Evolutionary conservation across 768 basidiomycete species (phyloP).

Genomic region (Leccinum obscurum): DNA sequence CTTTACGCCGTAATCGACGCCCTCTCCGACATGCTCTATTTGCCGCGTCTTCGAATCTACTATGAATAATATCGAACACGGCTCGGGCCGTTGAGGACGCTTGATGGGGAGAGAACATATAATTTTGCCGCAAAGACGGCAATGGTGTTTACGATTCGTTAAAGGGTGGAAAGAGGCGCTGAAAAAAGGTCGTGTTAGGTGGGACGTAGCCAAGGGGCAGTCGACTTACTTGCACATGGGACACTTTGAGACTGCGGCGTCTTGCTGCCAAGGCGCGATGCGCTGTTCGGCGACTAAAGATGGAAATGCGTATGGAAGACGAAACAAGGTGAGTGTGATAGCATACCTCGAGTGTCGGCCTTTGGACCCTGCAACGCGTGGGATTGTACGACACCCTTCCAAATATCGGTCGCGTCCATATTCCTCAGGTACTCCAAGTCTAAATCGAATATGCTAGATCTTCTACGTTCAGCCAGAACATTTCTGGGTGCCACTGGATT

Average conservation of each 20-base stretch:
- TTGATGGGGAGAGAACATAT: conserved; percentile 88
- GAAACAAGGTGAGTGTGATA: background rate
- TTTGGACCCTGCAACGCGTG: conserved; percentile 49
- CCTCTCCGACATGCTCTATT: conserved; percentile 84
- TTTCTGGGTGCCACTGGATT: conserved; percentile 14
- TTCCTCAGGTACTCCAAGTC: conserved; percentile 56
- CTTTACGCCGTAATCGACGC: conserved; percentile 80
- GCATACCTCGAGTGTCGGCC: conserved; percentile 66
- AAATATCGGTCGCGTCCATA: conserved; percentile 68
- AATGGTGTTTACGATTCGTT: conserved; percentile 95
- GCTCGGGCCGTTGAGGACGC: conserved; percentile 58
- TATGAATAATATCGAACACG: conserved; percentile 82
- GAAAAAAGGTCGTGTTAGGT: conserved; percentile 8
- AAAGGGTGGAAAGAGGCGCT: conserved; percentile 82
- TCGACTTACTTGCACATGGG: conserved; percentile 75
- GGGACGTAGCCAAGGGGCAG: background rate
- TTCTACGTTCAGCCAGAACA: conserved; percentile 29
- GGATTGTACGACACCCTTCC: conserved; percentile 58
- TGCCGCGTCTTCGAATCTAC: conserved; percentile 75
- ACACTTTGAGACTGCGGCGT: conserved; percentile 73
- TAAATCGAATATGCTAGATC: conserved; percentile 77
- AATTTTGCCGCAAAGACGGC: conserved; percentile 88
- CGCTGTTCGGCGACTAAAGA: conserved; percentile 75
- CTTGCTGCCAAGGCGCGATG: conserved; percentile 95
- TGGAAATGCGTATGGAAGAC: conserved; percentile 3